Evolutionary conservation across 139 green algal species (phyloP).

Genomic region (Closterium sp.): DNA sequence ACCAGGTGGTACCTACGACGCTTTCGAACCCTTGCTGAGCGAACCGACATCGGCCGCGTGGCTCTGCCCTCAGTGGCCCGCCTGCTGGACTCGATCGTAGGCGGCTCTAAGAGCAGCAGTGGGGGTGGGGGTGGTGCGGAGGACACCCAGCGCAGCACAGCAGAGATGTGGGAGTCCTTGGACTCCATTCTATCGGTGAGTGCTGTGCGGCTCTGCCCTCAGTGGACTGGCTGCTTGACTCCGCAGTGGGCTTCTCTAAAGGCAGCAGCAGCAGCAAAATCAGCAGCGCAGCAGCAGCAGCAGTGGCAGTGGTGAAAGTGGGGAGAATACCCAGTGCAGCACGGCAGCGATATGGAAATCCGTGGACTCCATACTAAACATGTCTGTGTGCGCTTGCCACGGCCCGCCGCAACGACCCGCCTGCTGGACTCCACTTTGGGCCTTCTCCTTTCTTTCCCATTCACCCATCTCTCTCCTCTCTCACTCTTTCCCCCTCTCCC

Average conservation of each 20-base stretch:
- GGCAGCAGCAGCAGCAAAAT: too few relatives aligned
- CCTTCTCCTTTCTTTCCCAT: too few relatives aligned
- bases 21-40: conserved; percentile 21
- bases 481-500: not conserved
- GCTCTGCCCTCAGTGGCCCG: conserved; percentile 25
- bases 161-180: conserved; percentile 19
- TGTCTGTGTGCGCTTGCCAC: too few relatives aligned
- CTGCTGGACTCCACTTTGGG: too few relatives aligned
- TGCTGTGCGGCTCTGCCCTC: conserved; percentile 25
- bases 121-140: not conserved
- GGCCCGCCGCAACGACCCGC: too few relatives aligned
- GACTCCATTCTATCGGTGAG: conserved; percentile 31
- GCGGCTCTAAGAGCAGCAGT: not conserved
- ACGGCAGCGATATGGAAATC: conserved; percentile 21
- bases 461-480: too few relatives aligned
- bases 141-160: not conserved
- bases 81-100: conserved; percentile 4
- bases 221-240: conserved; percentile 10
- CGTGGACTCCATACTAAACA: conserved; percentile 3
- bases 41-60: conserved; percentile 41
- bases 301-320: not conserved
- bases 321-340: not conserved
- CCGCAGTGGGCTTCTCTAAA: not conserved
- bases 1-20: conserved; percentile 42
- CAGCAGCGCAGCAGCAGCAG: too few relatives aligned